phyloP scores from a whole-genome alignment of 306 rosid genomes.

The Rosa rugosa region DNA sequence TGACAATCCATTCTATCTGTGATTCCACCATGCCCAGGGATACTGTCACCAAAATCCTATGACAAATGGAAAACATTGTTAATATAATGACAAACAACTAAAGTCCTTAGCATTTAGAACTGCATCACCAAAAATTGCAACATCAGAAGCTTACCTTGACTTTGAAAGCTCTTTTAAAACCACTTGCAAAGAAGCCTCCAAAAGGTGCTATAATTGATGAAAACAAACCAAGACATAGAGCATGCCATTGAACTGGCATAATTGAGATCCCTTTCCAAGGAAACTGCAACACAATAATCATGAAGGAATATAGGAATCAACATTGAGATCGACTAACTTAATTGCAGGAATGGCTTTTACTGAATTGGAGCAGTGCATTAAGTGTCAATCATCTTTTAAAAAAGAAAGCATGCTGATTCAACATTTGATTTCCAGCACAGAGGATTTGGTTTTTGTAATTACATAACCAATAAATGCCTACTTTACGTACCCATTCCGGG shows the following conservation, averaged over 20 bases:
- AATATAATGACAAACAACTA: conserved; percentile 17
- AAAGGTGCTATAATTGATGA: conserved; percentile 97
- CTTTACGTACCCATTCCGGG: conserved; percentile 67
- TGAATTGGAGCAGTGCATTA: conserved; percentile 19
- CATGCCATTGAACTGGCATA: conserved; percentile 92
- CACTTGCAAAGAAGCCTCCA: conserved; percentile 99
- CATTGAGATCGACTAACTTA: conserved; percentile 10
- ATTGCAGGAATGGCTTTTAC: not conserved
- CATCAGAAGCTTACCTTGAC: conserved; percentile 58
- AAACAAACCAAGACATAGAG: conserved; percentile 84
- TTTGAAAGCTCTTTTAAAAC: conserved; percentile 97
- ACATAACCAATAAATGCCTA: conserved; percentile 11
- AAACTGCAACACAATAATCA: conserved; percentile 47
- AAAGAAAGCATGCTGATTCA: not conserved
- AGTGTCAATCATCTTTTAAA: conserved; percentile 22
- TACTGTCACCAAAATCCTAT: conserved; percentile 99
- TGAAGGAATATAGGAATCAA: conserved; percentile 14
- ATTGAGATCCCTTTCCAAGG: conserved; percentile 80
- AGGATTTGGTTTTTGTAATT: not conserved
- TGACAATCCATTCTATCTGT: conserved; percentile 99
- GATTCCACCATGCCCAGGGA: conserved; percentile 99
- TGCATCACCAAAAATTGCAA: conserved; percentile 7
- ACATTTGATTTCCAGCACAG: not conserved
- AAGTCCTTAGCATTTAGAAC: not conserved
- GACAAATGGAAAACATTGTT: conserved; percentile 19